Evolutionary conservation across 2,329 filamentous ascomycete species (phyloP).

Genomic region (Ophiostoma angusticollis): DNA sequence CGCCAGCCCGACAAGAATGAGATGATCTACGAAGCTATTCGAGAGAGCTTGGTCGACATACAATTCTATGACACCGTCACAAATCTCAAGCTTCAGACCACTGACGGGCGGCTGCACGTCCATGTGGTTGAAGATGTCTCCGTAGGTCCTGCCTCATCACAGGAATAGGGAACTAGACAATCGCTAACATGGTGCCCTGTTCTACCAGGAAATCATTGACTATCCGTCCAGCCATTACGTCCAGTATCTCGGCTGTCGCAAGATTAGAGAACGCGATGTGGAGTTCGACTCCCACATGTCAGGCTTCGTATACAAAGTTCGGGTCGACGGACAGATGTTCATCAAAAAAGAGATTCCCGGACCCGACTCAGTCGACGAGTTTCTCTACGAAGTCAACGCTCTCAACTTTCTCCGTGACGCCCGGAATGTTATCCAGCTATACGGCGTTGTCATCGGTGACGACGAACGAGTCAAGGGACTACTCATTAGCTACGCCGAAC

Average conservation of each 20-base stretch:
- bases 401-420: slow-evolving; percentile 65
- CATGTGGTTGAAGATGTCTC: slow-evolving; percentile 97
- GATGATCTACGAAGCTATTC: slow-evolving; percentile 87
- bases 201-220: slow-evolving; percentile 63
- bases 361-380: slow-evolving; percentile 89
- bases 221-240: slow-evolving; percentile 67
- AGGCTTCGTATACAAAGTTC: slow-evolving; percentile 93
- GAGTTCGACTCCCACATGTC: slow-evolving; percentile 87
- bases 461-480: slow-evolving; percentile 69
- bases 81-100: slow-evolving; percentile 85
- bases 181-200: background rate
- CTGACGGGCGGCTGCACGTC: slow-evolving; percentile 76
- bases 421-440: slow-evolving; percentile 68
- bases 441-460: slow-evolving; percentile 80
- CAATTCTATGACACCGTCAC: slow-evolving; percentile 95
- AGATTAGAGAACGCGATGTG: slow-evolving; percentile 60
- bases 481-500: slow-evolving; percentile 74
- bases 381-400: slow-evolving; percentile 93
- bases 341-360: slow-evolving; percentile 99
- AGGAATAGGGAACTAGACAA: too few relatives aligned
- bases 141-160: too few relatives aligned
- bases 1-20: slow-evolving; percentile 87
- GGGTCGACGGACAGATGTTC: slow-evolving; percentile 50
- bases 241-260: slow-evolving; percentile 54
- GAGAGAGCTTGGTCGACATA: slow-evolving; percentile 82